These are phyloP conservation scores for Coprinopsis cinerea DNA, from an alignment of 768 basidiomycete species.

Conservation along the genomic window DNA sequence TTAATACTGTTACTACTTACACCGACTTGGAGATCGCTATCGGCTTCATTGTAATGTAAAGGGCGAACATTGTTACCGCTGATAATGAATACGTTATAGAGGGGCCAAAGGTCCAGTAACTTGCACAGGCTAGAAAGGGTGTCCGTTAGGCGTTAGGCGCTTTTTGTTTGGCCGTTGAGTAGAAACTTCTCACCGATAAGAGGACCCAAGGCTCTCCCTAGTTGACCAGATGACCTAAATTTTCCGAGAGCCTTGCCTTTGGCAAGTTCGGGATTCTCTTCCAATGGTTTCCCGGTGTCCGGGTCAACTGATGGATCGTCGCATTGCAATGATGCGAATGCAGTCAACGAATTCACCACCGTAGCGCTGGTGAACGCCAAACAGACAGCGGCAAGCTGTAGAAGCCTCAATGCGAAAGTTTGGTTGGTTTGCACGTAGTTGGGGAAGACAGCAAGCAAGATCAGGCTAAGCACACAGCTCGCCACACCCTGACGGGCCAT, in stretches of 20 bases:
- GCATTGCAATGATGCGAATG: conserved; percentile 86
- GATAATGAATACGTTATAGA: conserved; percentile 65
- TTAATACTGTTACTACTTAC: conserved; percentile 13
- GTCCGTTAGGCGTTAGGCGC: conserved; percentile 15
- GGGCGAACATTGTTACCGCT: conserved; percentile 56
- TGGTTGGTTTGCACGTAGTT: conserved; percentile 32
- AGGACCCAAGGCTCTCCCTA: conserved; percentile 90
- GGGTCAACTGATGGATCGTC: conserved; percentile 60
- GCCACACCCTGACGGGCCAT: conserved; percentile 81
- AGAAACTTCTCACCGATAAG: conserved; percentile 61
- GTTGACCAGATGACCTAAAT: conserved; percentile 90
- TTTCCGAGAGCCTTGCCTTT: conserved; percentile 81
- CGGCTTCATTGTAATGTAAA: conserved; percentile 53
- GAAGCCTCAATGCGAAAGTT: conserved; percentile 40
- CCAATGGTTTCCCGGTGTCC: conserved; percentile 47
- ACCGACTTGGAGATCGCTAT: conserved; percentile 34
- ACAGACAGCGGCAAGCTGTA: conserved; percentile 71
- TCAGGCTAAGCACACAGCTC: conserved; percentile 66
- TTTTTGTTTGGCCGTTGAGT: not conserved
- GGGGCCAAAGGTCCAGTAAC: conserved; percentile 87
- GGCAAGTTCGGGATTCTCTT: conserved; percentile 61
- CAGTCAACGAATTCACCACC: conserved; percentile 89
- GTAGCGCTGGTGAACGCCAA: conserved; percentile 94
- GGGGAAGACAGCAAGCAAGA: conserved; percentile 69
- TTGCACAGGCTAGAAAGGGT: conserved; percentile 59